Conservation (phyloP, 2,329 filamentous ascomycete genomes). For the Ophiosphaerella herpotricha region DNA sequence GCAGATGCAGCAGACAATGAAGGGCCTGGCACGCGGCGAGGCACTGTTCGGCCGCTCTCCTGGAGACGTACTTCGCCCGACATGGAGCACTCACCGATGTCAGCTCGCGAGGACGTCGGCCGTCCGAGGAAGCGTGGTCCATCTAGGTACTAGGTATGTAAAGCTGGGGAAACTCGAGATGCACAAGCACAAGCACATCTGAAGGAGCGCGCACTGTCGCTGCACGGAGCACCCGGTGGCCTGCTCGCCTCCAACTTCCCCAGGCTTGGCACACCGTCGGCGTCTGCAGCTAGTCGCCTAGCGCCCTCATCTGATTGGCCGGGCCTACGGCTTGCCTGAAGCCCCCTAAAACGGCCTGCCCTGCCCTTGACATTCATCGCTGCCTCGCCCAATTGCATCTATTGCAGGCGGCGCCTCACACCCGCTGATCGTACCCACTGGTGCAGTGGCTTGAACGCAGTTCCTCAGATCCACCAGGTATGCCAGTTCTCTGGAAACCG, state of each 20-base stretch:
- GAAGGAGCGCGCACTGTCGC: no score
- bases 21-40: neutral
- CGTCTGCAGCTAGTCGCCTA: conserved; percentile 6
- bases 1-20: neutral
- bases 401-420: neutral
- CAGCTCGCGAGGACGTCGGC: conserved; percentile 8
- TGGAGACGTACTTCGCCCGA: neutral
- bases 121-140: conserved; percentile 6
- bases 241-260: conserved; percentile 17
- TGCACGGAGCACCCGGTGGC: neutral
- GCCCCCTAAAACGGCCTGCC: conserved; percentile 18
- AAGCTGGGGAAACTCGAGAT: conserved; percentile 33
- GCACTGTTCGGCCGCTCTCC: no score
- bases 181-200: neutral
- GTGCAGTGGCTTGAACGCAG: neutral
- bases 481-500: no score
- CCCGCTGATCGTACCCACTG: neutral
- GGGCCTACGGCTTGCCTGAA: conserved; percentile 22
- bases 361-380: conserved; percentile 3
- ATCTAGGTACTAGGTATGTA: neutral
- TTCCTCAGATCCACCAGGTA: no score
- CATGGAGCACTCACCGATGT: conserved; percentile 19
- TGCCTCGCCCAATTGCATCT: neutral
- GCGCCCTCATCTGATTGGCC: conserved; percentile 11
- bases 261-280: conserved; percentile 15